phyloP scores from a whole-genome alignment of 2,329 filamentous ascomycete genomes.

The Ploettnerulaceae sp. region DNA sequence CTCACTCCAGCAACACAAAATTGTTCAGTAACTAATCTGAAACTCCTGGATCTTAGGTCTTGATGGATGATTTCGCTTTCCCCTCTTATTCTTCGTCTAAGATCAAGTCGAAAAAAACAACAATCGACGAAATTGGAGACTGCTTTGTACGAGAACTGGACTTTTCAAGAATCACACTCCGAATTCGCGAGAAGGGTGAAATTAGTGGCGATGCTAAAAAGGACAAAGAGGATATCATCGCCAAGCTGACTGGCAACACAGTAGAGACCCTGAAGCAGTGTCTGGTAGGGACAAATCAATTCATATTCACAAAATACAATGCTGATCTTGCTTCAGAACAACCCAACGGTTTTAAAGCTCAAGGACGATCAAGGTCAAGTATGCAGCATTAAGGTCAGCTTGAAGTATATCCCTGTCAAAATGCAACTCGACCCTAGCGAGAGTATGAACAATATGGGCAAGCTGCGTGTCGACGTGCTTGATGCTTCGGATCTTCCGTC shows the following conservation, averaged over 20 bases:
- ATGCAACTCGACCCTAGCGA: constrained; percentile 93
- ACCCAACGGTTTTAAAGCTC: constrained; percentile 75
- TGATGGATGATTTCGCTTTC: constrained; percentile 93
- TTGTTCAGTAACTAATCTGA: too few relatives aligned
- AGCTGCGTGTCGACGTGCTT: constrained; percentile 85
- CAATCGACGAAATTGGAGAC: constrained; percentile 89
- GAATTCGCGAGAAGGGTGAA: constrained; percentile 75
- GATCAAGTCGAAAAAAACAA: constrained; percentile 62
- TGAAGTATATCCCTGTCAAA: constrained; percentile 90
- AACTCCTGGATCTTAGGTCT: too few relatives aligned
- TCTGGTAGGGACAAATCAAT: constrained; percentile 54
- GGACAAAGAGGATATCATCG: constrained; percentile 70
- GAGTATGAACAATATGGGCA: constrained; percentile 98
- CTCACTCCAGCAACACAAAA: too few relatives aligned
- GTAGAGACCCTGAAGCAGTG: constrained; percentile 84
- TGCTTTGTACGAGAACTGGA: constrained; percentile 97
- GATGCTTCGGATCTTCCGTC: constrained; percentile 85
- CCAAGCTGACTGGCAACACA: constrained; percentile 79
- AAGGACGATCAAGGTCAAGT: constrained; percentile 71
- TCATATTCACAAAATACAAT: not conserved
- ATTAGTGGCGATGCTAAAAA: constrained; percentile 60
- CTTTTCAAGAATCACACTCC: constrained; percentile 86
- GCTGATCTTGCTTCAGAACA: constrained; percentile 58
- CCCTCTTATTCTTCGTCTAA: constrained; percentile 80
- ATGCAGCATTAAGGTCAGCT: constrained; percentile 80